Percentiles rank a stretch among this genome's conserved stretches.
Evolutionary conservation across 139 green algal genomes (phyloP).

Genomic region (Coelastrella sp.): DNA sequence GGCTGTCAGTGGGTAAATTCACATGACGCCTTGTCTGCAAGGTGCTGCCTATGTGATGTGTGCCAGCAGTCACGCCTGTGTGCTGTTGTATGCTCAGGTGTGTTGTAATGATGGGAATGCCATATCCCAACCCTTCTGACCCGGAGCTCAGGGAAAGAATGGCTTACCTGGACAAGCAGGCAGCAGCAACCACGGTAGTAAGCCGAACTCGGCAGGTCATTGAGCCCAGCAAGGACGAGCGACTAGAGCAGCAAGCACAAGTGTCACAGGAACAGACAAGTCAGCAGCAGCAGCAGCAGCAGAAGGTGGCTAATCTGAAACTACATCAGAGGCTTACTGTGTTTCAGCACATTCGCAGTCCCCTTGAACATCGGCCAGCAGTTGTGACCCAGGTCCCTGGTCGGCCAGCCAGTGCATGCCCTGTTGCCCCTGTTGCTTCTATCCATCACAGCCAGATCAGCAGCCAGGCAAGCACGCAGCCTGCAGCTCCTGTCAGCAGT

Average conservation of each 20-base stretch:
- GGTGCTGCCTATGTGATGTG: too few relatives aligned
- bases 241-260: background rate
- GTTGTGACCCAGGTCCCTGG: background rate
- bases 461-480: slow-evolving; percentile 13
- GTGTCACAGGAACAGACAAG: background rate
- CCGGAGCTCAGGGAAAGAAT: slow-evolving; percentile 93
- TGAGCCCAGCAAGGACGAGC: background rate
- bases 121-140: slow-evolving; percentile 94
- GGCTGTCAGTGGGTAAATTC: too few relatives aligned
- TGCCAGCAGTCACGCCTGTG: too few relatives aligned
- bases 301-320: background rate
- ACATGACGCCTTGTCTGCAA: too few relatives aligned
- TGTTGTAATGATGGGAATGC: slow-evolving; percentile 94
- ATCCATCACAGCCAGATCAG: background rate
- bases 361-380: background rate
- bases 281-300: background rate
- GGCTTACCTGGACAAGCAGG: slow-evolving; percentile 77
- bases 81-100: slow-evolving; percentile 65
- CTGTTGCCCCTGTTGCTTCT: background rate
- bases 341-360: background rate
- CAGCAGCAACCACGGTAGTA: slow-evolving; percentile 31
- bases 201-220: background rate
- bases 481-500: background rate
- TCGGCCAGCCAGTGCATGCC: background rate
- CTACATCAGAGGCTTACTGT: background rate